Percentiles rank a stretch among this genome's conserved stretches.
phyloP scores from a whole-genome alignment of 805 yeast genomes.

The Tetrapisispora taiwanensis region DNA sequence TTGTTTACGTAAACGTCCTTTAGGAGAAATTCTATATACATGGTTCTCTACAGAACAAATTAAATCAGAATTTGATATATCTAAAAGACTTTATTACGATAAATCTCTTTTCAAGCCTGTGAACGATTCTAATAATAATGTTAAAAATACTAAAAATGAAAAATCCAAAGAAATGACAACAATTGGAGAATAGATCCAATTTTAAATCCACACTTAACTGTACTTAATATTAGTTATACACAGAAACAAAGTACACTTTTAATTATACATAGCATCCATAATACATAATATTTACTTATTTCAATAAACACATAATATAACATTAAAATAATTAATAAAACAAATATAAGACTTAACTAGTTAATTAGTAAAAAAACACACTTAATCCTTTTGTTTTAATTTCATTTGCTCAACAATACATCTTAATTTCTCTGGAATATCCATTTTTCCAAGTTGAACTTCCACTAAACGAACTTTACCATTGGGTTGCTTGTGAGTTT shows the following conservation, averaged over 20 bases:
- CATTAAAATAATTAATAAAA: too few species aligned
- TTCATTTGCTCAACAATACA: constrained; percentile 29
- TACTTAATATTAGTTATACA: background rate
- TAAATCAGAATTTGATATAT: background rate
- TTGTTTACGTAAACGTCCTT: constrained; percentile 13
- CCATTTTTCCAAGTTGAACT: constrained; percentile 46
- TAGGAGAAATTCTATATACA: constrained; percentile 14
- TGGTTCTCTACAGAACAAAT: constrained; percentile 3
- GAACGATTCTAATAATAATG: background rate
- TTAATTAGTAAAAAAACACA: too few species aligned
- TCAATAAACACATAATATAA: background rate
- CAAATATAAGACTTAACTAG: too few species aligned
- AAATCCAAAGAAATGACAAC: constrained; percentile 3
- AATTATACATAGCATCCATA: background rate
- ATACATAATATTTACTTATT: background rate
- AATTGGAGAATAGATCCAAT: constrained; percentile 2
- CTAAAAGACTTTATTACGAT: background rate
- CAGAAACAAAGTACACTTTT: background rate
- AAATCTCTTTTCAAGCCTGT: background rate
- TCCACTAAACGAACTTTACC: constrained; percentile 45
- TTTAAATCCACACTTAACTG: background rate
- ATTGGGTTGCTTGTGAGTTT: constrained; percentile 28
- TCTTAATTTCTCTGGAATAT: constrained; percentile 54
- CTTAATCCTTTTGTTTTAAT: background rate
- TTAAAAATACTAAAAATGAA: background rate